Evolutionary conservation across 116 monocot species (phyloP).

Genomic region (Papilionanthe hybrid): DNA sequence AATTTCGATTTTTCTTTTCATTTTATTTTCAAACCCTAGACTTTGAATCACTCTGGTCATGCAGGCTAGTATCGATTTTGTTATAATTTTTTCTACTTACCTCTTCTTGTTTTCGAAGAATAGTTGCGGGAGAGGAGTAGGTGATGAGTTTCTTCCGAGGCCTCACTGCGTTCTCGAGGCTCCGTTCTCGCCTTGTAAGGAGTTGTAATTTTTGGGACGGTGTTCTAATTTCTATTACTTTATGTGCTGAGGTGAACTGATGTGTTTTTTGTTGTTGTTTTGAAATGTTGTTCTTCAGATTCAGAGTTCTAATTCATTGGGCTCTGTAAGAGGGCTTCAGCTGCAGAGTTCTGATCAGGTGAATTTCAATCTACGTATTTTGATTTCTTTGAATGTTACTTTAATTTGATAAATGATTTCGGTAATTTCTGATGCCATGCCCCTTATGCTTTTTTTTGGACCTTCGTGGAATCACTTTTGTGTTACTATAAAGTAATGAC

Average conservation of each 20-base stretch:
- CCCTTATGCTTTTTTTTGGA: neutral
- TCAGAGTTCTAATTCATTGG: conserved; percentile 47
- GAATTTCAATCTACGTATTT: conserved; percentile 6
- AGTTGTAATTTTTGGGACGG: neutral
- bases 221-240: neutral
- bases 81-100: neutral
- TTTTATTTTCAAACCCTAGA: no score
- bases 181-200: conserved; percentile 68
- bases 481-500: neutral
- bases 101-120: neutral
- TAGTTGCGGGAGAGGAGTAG: neutral
- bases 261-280: neutral
- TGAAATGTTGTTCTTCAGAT: conserved; percentile 26
- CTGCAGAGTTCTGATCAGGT: conserved; percentile 79
- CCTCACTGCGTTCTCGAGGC: conserved; percentile 54
- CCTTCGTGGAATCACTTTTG: neutral
- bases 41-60: no score
- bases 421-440: neutral
- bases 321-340: conserved; percentile 77
- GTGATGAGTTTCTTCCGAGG: conserved; percentile 59
- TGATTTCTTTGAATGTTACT: neutral
- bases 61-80: neutral
- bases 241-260: neutral
- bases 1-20: no score
- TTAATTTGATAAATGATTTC: neutral